Evolutionary conservation across 106 monocot genomes (phyloP), one percentile per base, ranked within the genome.

Genomic region (Dendrobium catenatum): DNA sequence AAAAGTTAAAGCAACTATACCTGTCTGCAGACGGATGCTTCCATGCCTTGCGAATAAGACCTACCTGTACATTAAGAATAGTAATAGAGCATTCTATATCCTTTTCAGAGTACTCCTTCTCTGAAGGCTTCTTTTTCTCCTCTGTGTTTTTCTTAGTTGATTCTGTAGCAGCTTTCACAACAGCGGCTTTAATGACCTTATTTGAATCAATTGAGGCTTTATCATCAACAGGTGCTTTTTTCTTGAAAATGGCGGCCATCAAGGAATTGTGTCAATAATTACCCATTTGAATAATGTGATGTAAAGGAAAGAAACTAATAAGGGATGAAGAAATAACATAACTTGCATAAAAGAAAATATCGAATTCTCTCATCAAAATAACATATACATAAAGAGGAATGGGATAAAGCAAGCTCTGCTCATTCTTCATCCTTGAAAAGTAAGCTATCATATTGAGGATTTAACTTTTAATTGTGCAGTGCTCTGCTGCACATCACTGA

Each of bases 21-120:
- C 92, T 95, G 85, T 98, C 98, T 81, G 98, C 98, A 78, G 98
- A 98, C 42, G 98, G 98, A 88, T 95, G 98, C 85, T 95, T 98
- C 89, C 86, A 93, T 76, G 98, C 98, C 83, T 91, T 93, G n/a
- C 86, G 83, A 78, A 98, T 98, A 47, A 90, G 13, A 76, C 98
- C 98, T 76, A 98, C 88, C 79, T 98, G 95, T 82, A 98, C 84
- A 77, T 98, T 98, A 47, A 98, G 98, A 81, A 88, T 74, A 79
- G 78, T 67, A n/a, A 95, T 76, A 80, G 81, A 84, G 72, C 78
- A 82, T 54, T 98, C 95, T n/a, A 81, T 59, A 16, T 91, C 89
- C 83, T 94, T 95, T 31, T 81, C 90, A 80, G 80, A 26, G 42
- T 88, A 66, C 42, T 86, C 90, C 83, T 90, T 93, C 75, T 84